Evolutionary conservation across 208 protist species (phyloP), one percentile per base, ranked within the genome.

Genomic region (Leishmania tropica): DNA sequence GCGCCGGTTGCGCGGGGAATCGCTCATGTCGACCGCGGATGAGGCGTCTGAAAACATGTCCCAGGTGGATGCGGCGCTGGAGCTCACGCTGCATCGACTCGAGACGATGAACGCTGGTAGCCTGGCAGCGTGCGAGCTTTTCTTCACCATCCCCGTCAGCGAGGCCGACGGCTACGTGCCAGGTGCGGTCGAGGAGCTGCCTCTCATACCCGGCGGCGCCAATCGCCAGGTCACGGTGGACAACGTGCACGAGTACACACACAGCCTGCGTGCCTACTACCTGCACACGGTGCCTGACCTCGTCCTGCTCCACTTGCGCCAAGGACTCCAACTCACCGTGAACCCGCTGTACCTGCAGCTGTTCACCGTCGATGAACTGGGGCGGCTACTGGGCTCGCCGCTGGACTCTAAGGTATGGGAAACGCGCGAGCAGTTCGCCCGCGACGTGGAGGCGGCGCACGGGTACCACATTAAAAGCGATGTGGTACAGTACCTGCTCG

Each of bases 291-390:
- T 82, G 19, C 80, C 86, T 5, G 78, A 81, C 58, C 48, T 80
- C 3, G 88, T 88, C 7, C 62, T 93, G 37, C 65, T 85, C 75
- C 72, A 87, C 64, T 88, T 97, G 45, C 84, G 86, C 70, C 78
- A 82, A 47, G 93, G 93, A 4, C 85, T 97, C 37, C 80, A 85
- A 47, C 85, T 78, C 80, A 75, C 84, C 0, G 73, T 95, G 3
- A 91, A 91, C 76, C 85, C 90, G 2, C 31, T 85, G 35, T 85
- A 93, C 82, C 85, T 97, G 28, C 51, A 74, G 51, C 82, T 97
- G 31, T 97, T 97, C 80, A 87, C 58, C 56, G 84, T 82, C 2
- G 76, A 70, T 15, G 94, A 97, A 79, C 83, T 97, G 56, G 79
- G 86, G 54, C 64, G 82, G 13, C 51, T 97, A 4, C 85, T 97